phyloP scores from a whole-genome alignment of 1,139 yeast species.

The Pichia kudriavzevii region DNA sequence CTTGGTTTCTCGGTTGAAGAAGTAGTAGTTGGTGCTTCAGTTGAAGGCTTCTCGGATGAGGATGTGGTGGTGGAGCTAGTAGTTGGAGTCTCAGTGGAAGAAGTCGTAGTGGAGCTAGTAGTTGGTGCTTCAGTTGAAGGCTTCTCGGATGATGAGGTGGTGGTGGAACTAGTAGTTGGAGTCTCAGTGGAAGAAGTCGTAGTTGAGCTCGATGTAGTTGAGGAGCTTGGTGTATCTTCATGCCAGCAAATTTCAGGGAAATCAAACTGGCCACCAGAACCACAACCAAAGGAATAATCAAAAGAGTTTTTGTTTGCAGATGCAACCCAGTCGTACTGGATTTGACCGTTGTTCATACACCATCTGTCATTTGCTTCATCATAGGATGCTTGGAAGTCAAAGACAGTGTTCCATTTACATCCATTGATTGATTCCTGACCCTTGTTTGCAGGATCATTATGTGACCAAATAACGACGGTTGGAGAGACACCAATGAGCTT shows the following conservation, averaged over 20 bases:
- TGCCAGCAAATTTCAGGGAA: slow-evolving; percentile 25
- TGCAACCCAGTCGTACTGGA: slow-evolving; percentile 28
- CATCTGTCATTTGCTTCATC: slow-evolving; percentile 19
- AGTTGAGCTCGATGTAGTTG: too few relatives aligned
- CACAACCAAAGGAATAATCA: slow-evolving; percentile 28
- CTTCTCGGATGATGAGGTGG: too few relatives aligned
- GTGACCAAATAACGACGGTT: slow-evolving; percentile 23
- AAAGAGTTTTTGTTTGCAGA: slow-evolving; percentile 11
- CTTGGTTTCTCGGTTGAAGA: not conserved
- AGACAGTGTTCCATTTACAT: slow-evolving; percentile 23
- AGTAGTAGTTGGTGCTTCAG: not conserved
- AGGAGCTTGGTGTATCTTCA: too few relatives aligned
- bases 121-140: too few relatives aligned
- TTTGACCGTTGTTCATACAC: slow-evolving; percentile 16
- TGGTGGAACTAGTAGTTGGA: too few relatives aligned
- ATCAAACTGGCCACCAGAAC: slow-evolving; percentile 21
- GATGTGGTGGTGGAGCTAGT: not conserved
- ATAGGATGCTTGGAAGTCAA: slow-evolving; percentile 18
- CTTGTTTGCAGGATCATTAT: slow-evolving; percentile 15
- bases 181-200: too few relatives aligned
- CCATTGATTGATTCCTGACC: slow-evolving; percentile 17
- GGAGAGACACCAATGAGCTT: slow-evolving; percentile 26
- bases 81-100: too few relatives aligned
- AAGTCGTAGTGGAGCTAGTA: too few relatives aligned
- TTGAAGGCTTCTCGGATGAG: not conserved